Conservation (phyloP, 1,284 basidiomycete genomes). For the Neolentinus lepideus region DNA sequence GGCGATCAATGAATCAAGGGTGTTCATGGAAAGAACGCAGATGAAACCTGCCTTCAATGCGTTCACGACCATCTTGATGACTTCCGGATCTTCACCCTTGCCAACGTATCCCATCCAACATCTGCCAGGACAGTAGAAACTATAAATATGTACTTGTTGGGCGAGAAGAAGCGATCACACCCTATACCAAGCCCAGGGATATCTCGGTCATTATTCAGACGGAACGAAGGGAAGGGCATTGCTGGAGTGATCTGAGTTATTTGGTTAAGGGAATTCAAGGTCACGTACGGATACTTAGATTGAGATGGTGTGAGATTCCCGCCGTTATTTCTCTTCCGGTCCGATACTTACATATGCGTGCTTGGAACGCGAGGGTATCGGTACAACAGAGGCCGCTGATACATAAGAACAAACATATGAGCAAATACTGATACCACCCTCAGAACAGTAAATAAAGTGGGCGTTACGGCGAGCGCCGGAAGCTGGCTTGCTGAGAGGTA, state of each 20-base stretch:
- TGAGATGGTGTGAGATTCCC: no score
- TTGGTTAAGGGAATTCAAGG: background rate
- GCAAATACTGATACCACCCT: no score
- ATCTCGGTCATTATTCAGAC: background rate
- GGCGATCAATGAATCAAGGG: background rate
- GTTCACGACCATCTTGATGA: background rate
- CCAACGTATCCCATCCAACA: conserved; percentile 7
- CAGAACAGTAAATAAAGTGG: no score
- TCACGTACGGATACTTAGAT: no score
- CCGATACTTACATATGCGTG: no score
- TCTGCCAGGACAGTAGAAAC: background rate
- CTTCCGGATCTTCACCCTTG: conserved; percentile 2
- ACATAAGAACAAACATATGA: no score
- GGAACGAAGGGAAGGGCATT: background rate
- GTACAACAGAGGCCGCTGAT: no score
- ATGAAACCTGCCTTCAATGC: conserved; percentile 1
- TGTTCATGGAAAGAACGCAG: background rate
- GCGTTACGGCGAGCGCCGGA: no score
- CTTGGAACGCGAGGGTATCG: no score
- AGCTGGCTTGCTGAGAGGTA: no score
- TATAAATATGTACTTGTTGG: background rate
- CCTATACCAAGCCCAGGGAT: conserved; percentile 2
- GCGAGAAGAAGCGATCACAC: background rate
- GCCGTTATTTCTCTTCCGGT: no score
- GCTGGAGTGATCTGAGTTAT: background rate